Percentiles rank a stretch among this genome's conserved stretches.
These are phyloP conservation scores for Russula vinacea DNA, from an alignment of 768 basidiomycete species.

Conservation along the genomic window DNA sequence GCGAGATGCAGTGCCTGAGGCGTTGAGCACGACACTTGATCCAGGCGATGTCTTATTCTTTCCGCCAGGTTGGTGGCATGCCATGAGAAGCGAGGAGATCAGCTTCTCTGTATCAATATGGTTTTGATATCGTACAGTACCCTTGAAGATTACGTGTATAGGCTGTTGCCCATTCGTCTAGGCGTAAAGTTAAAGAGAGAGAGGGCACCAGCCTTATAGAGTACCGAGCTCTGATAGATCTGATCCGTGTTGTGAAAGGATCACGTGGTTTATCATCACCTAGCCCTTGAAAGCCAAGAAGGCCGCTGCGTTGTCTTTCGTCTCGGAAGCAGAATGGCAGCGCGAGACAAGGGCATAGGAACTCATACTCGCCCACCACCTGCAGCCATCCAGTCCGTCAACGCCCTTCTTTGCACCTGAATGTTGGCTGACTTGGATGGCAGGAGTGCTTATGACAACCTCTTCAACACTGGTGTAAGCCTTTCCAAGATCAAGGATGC, in stretches of 20 bases:
- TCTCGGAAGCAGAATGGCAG: constrained; percentile 16
- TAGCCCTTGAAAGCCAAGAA: background rate
- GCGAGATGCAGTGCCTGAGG: constrained; percentile 52
- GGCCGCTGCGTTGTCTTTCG: background rate
- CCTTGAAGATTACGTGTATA: background rate
- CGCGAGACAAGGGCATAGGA: constrained; percentile 8
- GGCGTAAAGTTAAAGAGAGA: background rate
- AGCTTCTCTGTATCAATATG: constrained; percentile 91
- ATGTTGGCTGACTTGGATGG: constrained; percentile 11
- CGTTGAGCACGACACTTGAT: constrained; percentile 59
- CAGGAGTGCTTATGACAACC: constrained; percentile 44
- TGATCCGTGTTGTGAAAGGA: background rate
- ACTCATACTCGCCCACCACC: constrained; percentile 15
- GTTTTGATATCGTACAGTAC: constrained; percentile 51
- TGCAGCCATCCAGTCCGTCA: constrained; percentile 18
- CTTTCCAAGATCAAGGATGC: constrained; percentile 67
- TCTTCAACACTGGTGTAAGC: constrained; percentile 52
- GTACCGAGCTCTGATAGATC: background rate
- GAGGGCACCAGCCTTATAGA: background rate
- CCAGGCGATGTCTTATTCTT: constrained; percentile 88
- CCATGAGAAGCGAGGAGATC: constrained; percentile 75
- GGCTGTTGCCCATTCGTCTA: background rate
- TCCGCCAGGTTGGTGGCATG: constrained; percentile 95
- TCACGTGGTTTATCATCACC: constrained; percentile 9
- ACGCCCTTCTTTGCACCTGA: constrained; percentile 4